phyloP scores from a whole-genome alignment of 2,329 filamentous ascomycete species.

The Gliomastix tumulicola region DNA sequence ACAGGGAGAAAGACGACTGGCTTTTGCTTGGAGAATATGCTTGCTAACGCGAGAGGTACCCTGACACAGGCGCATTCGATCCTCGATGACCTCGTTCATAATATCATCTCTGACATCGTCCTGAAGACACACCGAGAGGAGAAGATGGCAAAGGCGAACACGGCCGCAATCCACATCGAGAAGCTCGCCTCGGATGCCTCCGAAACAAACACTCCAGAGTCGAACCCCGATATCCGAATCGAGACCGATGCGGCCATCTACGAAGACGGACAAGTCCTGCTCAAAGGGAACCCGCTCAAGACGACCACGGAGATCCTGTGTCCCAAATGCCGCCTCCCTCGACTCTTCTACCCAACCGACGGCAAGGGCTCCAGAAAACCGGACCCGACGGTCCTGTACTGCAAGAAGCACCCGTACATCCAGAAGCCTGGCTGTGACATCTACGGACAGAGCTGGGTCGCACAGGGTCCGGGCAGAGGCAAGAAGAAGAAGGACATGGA shows the following conservation, averaged over 20 bases:
- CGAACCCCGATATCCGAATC: slow-evolving; percentile 47
- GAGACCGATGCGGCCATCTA: slow-evolving; percentile 65
- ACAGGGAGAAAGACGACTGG: background rate
- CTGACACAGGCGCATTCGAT: slow-evolving; percentile 53
- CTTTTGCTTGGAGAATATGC: background rate
- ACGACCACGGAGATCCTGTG: slow-evolving; percentile 67
- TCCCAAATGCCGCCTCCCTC: slow-evolving; percentile 66
- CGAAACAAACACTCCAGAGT: slow-evolving; percentile 44
- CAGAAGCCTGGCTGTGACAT: slow-evolving; percentile 72
- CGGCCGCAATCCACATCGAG: slow-evolving; percentile 58
- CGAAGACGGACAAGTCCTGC: slow-evolving; percentile 59
- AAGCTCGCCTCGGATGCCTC: slow-evolving; percentile 51
- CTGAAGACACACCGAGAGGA: slow-evolving; percentile 72
- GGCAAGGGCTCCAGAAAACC: slow-evolving; percentile 60
- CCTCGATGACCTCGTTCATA: slow-evolving; percentile 69
- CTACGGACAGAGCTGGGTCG: slow-evolving; percentile 75
- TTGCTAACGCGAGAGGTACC: too few species aligned
- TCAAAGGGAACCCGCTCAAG: slow-evolving; percentile 67
- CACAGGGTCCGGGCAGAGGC: slow-evolving; percentile 61
- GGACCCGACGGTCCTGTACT: slow-evolving; percentile 65
- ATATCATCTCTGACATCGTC: slow-evolving; percentile 68
- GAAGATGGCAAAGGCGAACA: slow-evolving; percentile 63
- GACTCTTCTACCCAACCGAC: slow-evolving; percentile 65
- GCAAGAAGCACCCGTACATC: slow-evolving; percentile 72
- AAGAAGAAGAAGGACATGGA: slow-evolving; percentile 77